phyloP scores from a whole-genome alignment of 2,329 filamentous ascomycete genomes.

The Lasiodiplodia citricola region DNA sequence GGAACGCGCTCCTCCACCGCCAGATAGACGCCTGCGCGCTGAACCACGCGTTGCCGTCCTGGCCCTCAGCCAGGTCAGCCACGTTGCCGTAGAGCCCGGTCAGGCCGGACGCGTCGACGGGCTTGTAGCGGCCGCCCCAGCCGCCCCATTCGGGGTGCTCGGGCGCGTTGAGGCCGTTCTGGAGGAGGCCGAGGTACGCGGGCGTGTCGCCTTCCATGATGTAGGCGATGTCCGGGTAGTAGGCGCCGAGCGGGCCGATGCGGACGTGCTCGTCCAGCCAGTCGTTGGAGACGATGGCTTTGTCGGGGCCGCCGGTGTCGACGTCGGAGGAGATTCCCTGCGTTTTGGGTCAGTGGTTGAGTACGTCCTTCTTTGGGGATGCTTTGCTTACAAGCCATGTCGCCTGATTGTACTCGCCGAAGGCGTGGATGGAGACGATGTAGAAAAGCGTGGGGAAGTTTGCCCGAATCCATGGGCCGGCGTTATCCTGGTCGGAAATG shows the following conservation, averaged over 20 bases:
- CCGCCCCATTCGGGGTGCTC: conserved; percentile 48
- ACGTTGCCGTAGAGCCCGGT: conserved; percentile 40
- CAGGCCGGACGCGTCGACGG: conserved; percentile 30
- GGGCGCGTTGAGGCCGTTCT: conserved; percentile 48
- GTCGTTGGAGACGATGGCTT: conserved; percentile 47
- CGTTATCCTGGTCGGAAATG: conserved; percentile 61
- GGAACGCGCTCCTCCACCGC: conserved; percentile 50
- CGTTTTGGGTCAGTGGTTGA: background rate
- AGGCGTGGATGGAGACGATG: conserved; percentile 56
- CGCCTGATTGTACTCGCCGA: conserved; percentile 54
- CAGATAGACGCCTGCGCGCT: conserved; percentile 46
- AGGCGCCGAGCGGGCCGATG: conserved; percentile 49
- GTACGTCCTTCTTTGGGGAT: background rate
- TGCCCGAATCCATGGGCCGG: conserved; percentile 55
- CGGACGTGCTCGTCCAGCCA: conserved; percentile 57
- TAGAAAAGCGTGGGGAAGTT: conserved; percentile 56
- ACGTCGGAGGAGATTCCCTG: conserved; percentile 36
- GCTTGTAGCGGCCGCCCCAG: conserved; percentile 51
- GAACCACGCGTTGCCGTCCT: conserved; percentile 38
- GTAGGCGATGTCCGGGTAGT: conserved; percentile 52
- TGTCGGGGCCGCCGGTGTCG: conserved; percentile 49
- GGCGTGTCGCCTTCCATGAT: conserved; percentile 56
- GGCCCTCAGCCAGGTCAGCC: conserved; percentile 41
- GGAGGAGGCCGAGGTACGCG: conserved; percentile 48
- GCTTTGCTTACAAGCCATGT: conserved; percentile 49